Percentiles rank a stretch among this genome's conserved stretches.
phyloP scores from a whole-genome alignment of 805 yeast species.

The Clavispora santaluciae region DNA sequence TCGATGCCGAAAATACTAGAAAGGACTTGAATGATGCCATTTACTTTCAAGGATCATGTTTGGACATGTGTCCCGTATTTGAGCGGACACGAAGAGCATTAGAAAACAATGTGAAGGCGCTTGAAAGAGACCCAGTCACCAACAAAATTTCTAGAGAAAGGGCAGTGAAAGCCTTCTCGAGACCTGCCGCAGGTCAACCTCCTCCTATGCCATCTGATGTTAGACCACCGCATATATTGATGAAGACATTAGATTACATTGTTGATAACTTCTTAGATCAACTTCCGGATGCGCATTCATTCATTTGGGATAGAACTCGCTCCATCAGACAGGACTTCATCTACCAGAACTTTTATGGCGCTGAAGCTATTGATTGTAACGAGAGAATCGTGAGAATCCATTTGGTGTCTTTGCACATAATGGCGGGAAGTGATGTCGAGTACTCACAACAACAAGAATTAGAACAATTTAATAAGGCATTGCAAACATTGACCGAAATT shows the following conservation, averaged over 20 bases:
- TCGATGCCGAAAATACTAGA: slow-evolving; percentile 79
- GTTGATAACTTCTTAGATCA: slow-evolving; percentile 57
- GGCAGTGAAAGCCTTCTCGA: slow-evolving; percentile 87
- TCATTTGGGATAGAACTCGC: slow-evolving; percentile 95
- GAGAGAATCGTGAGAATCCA: slow-evolving; percentile 90
- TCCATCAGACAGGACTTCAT: slow-evolving; percentile 97
- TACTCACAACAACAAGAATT: slow-evolving; percentile 93
- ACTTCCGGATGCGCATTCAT: slow-evolving; percentile 82
- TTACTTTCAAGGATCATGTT: slow-evolving; percentile 79
- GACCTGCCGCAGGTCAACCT: slow-evolving; percentile 98
- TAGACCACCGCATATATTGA: slow-evolving; percentile 79
- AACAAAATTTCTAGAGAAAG: slow-evolving; percentile 50
- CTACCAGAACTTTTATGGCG: slow-evolving; percentile 88
- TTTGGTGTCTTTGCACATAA: slow-evolving; percentile 70
- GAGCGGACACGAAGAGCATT: slow-evolving; percentile 84
- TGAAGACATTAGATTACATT: slow-evolving; percentile 64
- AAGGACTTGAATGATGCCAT: slow-evolving; percentile 88
- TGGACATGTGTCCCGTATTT: slow-evolving; percentile 91
- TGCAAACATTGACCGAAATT: slow-evolving; percentile 83
- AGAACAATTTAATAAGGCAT: slow-evolving; percentile 87
- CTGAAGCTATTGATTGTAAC: slow-evolving; percentile 89
- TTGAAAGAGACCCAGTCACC: slow-evolving; percentile 61
- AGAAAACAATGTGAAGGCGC: slow-evolving; percentile 77
- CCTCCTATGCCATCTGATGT: slow-evolving; percentile 98
- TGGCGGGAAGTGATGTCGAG: slow-evolving; percentile 69